Conservation (phyloP, 1,284 basidiomycete genomes). For the Sanghuangporus weigelae region DNA sequence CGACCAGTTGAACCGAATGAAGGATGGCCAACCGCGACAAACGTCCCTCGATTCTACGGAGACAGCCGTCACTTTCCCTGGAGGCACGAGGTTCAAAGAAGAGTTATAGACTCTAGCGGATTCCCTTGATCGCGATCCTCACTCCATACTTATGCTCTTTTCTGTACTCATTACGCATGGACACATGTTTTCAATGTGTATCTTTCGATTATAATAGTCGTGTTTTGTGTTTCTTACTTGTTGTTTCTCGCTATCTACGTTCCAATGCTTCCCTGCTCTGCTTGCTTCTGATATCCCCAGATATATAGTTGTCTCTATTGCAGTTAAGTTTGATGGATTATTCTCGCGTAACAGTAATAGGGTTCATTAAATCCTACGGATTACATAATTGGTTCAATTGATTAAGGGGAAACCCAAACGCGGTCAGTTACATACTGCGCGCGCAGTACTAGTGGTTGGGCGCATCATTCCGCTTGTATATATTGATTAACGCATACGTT, state of each 20-base stretch:
- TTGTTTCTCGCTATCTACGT: neutral
- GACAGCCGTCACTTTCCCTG: constrained; percentile 10
- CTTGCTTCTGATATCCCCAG: neutral
- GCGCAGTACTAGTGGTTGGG: no score
- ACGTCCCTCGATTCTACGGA: constrained; percentile 11
- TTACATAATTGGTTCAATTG: no score
- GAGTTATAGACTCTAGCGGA: neutral
- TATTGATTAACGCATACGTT: no score
- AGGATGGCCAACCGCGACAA: neutral
- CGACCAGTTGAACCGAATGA: neutral
- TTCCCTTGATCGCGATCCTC: neutral
- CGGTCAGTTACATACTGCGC: no score
- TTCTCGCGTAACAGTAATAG: no score
- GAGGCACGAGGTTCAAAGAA: constrained; percentile 18
- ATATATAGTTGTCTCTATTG: no score
- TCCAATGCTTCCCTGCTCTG: neutral
- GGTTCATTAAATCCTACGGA: no score
- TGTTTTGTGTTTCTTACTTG: neutral
- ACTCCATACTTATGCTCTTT: neutral
- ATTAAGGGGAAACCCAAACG: no score
- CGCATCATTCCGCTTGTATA: no score
- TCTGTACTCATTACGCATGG: neutral
- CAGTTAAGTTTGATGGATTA: no score
- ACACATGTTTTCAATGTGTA: neutral
- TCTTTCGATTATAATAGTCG: neutral